These are phyloP conservation scores for Multifurca ochricompacta DNA, from an alignment of 768 basidiomycete species.

Conservation along the genomic window DNA sequence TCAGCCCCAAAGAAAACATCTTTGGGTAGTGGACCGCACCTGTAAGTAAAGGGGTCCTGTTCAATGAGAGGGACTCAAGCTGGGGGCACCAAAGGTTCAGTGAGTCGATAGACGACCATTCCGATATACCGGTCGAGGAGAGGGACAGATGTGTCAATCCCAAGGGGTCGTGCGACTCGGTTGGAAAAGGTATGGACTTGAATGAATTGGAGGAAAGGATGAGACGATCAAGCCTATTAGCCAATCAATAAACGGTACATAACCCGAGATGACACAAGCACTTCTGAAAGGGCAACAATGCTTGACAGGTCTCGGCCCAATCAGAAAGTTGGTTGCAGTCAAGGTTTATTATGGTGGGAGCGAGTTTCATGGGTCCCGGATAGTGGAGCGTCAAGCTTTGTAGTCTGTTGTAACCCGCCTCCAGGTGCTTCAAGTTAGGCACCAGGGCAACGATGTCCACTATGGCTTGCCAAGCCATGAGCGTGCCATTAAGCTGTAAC, in stretches of 20 bases:
- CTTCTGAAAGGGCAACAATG: conserved; percentile 21
- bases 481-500: conserved; percentile 66
- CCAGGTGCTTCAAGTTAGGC: conserved; percentile 47
- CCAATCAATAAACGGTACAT: conserved; percentile 2
- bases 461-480: conserved; percentile 67
- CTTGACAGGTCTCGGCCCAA: conserved; percentile 45
- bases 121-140: conserved; percentile 47
- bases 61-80: conserved; percentile 52
- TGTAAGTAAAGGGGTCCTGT: conserved; percentile 57
- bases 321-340: conserved; percentile 56
- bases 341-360: conserved; percentile 52
- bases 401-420: conserved; percentile 67
- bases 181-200: conserved; percentile 26
- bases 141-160: conserved; percentile 54
- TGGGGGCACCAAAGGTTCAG: conserved; percentile 61
- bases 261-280: background rate
- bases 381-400: conserved; percentile 24
- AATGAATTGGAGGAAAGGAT: conserved; percentile 60
- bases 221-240: conserved; percentile 51
- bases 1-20: background rate
- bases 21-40: conserved; percentile 30
- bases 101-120: conserved; percentile 60
- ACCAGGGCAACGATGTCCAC: conserved; percentile 41
- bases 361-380: conserved; percentile 9
- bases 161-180: conserved; percentile 24